Base-by-base conservation (phyloP, 306 rosid species). In the Fagus crenata region DNA sequence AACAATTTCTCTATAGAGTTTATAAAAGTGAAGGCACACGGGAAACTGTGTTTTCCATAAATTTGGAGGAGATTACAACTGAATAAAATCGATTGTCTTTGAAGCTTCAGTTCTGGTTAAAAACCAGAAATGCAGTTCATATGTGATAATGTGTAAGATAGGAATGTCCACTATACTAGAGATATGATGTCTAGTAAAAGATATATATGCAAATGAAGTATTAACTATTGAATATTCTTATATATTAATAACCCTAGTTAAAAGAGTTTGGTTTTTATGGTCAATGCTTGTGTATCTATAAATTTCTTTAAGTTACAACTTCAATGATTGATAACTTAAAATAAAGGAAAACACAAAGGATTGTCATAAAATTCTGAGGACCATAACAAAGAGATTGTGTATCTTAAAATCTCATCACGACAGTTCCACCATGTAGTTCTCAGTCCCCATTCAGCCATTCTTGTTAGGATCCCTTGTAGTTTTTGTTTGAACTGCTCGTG, bases 41-140 rank as follows among this genome's bases (percentile, higher is more conserved):
- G 41, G 11, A 77, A 68, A 56, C 13, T 64, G 33, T 74, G 53
- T 9, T 56, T 49, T 58, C 81, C 73, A 37, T 65, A 54, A 64
- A 69, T 46, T 13, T 74, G 42, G 55, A 61, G 2, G n/a, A n/a
- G 18, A 65, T 14, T 54, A 60, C 77, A 72, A 31, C 71, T 37
- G 63, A 46, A 41, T 40, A 41, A 41, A 55, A 53, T 43, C 33
- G 28, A 22, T 22, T 22, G 28, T 22, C 28, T 22, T 22, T 22
- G 28, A 22, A 22, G 28, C 28, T 22, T 22, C 28, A 22, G 28
- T 22, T 22, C 28, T 22, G 13, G 63, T 3, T 56, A 18, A 56
- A 56, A 18, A 63, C 69, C 7, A 63, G 36, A 41, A 63, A 33
- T 14, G 42, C 42, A 63, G 18, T 17, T 35, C 36, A 6, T 22